phyloP scores from a whole-genome alignment of 2,329 filamentous ascomycete genomes.

The Talaromyces pinophilus region DNA sequence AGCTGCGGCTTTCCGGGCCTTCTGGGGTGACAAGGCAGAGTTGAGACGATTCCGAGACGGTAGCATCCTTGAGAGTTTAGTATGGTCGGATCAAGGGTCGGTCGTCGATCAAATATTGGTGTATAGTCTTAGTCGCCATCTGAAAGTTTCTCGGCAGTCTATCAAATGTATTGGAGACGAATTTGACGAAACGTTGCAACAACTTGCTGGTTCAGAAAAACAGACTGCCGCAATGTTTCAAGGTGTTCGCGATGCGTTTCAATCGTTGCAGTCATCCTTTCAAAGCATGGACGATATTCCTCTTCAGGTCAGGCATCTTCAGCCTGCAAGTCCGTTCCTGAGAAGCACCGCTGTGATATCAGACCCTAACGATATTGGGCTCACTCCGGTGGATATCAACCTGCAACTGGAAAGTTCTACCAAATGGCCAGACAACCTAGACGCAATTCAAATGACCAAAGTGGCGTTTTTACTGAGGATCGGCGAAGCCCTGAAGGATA shows the following conservation, averaged over 20 bases:
- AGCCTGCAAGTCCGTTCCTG: conserved; percentile 69
- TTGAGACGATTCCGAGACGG: conserved; percentile 93
- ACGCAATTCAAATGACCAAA: conserved; percentile 90
- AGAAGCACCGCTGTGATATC: conserved; percentile 63
- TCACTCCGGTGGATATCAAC: conserved; percentile 69
- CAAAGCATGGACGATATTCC: conserved; percentile 79
- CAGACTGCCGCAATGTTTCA: conserved; percentile 61
- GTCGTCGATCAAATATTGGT: conserved; percentile 78
- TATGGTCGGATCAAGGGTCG: conserved; percentile 71
- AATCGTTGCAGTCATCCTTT: conserved; percentile 72
- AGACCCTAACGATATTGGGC: conserved; percentile 29
- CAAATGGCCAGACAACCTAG: conserved; percentile 89
- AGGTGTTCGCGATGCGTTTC: conserved; percentile 68
- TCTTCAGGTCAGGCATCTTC: conserved; percentile 79
- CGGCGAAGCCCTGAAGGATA: conserved; percentile 67
- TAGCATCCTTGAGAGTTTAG: conserved; percentile 85
- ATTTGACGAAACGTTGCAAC: conserved; percentile 44
- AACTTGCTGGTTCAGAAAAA: conserved; percentile 40
- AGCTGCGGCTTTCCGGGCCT: conserved; percentile 77
- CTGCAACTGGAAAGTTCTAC: conserved; percentile 92
- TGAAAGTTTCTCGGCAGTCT: conserved; percentile 60
- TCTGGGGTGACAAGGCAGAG: conserved; percentile 95
- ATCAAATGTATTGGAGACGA: conserved; percentile 55
- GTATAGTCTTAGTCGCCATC: conserved; percentile 69
- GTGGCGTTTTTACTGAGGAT: conserved; percentile 80